phyloP scores from a whole-genome alignment of 192 early-diverging fungal genomes.

The Linnemannia schmuckeri region DNA sequence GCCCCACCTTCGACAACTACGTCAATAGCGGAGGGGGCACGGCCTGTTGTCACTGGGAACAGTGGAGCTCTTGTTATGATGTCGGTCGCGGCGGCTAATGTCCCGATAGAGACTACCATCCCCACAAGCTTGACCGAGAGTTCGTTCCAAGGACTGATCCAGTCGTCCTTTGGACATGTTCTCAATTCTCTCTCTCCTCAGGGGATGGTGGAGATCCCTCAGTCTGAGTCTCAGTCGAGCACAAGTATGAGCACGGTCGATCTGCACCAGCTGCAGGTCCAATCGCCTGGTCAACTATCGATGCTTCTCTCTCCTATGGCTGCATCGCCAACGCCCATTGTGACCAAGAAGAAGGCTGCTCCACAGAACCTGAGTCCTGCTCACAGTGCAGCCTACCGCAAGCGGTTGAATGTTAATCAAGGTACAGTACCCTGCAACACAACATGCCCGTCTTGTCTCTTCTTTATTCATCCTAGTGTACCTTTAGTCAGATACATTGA shows the following conservation, averaged over 20 bases:
- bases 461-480: not conserved
- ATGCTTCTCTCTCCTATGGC: not conserved
- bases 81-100: not conserved
- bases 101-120: not conserved
- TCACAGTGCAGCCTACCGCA: conserved; percentile 45
- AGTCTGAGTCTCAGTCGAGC: not conserved
- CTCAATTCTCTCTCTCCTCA: not conserved
- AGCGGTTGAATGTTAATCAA: conserved; percentile 55
- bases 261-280: not conserved
- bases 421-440: conserved; percentile 14
- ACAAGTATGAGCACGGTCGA: not conserved
- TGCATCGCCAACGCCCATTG: not conserved
- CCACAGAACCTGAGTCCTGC: conserved; percentile 31
- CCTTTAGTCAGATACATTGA: not conserved
- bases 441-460: not conserved
- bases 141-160: not conserved
- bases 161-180: not conserved
- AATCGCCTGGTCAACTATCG: not conserved
- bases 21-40: not conserved
- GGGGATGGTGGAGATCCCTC: not conserved
- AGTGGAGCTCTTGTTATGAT: not conserved
- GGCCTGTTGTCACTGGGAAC: not conserved
- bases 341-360: conserved; percentile 24
- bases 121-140: not conserved
- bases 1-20: not conserved